Conservation (phyloP, 306 rosid species). For the Fragaria ananassa region DNA sequence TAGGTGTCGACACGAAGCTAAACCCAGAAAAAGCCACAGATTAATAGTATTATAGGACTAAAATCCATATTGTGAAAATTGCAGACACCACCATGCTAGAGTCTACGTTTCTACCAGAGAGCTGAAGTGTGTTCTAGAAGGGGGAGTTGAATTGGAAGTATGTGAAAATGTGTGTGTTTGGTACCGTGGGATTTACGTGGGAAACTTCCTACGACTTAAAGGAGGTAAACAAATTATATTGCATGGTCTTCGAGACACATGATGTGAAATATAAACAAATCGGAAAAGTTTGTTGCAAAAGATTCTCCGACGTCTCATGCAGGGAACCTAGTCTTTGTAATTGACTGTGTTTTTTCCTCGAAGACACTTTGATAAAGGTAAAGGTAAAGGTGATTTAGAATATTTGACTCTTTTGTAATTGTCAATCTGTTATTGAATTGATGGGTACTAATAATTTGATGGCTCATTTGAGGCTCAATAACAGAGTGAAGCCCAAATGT, state of each 20-base stretch:
- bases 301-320: conserved; percentile 2
- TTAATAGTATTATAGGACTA: neutral
- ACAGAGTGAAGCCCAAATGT: neutral
- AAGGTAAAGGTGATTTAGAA: neutral
- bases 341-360: neutral
- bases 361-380: neutral
- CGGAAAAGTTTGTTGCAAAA: neutral
- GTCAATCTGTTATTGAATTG: neutral
- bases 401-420: neutral
- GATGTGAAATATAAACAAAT: neutral
- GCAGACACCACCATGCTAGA: neutral
- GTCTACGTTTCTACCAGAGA: neutral
- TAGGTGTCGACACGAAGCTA: conserved; percentile 1
- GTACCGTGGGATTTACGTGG: neutral
- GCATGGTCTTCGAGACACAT: conserved; percentile 8
- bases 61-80: neutral
- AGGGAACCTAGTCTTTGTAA: neutral
- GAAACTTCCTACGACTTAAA: neutral
- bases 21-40: neutral
- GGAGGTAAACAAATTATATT: neutral
- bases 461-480: too few relatives aligned
- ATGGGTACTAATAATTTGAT: neutral
- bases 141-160: neutral
- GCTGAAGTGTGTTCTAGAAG: neutral
- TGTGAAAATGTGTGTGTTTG: neutral